These are phyloP conservation scores for Amaranthus hypochondriacus DNA, from an alignment of 148 eudicot genomes.

Conservation along the genomic window DNA sequence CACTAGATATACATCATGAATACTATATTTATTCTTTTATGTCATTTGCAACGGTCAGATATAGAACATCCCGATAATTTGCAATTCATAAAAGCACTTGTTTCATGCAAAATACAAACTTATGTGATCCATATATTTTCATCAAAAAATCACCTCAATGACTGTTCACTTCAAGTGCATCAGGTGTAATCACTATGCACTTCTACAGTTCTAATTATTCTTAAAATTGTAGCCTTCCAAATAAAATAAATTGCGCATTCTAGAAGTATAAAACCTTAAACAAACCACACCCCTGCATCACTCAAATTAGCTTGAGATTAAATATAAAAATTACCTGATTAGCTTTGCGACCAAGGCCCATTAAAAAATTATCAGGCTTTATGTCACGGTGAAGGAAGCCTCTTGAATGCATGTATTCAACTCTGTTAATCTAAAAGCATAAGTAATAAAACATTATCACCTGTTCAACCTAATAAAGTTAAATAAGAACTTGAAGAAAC, in stretches of 20 bases:
- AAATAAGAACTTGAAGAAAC: slow-evolving; percentile 8
- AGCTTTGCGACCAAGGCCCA: slow-evolving; percentile 91
- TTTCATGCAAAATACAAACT: background rate
- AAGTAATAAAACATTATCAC: slow-evolving; percentile 9
- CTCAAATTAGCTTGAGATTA: background rate
- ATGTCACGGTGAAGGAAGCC: slow-evolving; percentile 96
- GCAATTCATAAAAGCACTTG: background rate
- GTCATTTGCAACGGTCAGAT: background rate
- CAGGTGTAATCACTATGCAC: background rate
- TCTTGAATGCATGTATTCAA: slow-evolving; percentile 80
- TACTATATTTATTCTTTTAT: background rate
- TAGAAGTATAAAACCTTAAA: background rate
- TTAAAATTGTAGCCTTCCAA: background rate
- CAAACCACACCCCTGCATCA: background rate
- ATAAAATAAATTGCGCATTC: background rate
- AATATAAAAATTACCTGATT: slow-evolving; percentile 49
- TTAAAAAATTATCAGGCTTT: slow-evolving; percentile 82
- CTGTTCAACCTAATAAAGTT: slow-evolving; percentile 7
- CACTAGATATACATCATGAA: background rate
- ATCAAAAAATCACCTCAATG: background rate
- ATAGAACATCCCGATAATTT: background rate
- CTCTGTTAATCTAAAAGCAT: slow-evolving; percentile 58
- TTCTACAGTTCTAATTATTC: background rate
- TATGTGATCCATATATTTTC: background rate
- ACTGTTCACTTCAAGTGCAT: background rate